Conservation (phyloP, 257 asterid species). For the Nicotiana otophora region DNA sequence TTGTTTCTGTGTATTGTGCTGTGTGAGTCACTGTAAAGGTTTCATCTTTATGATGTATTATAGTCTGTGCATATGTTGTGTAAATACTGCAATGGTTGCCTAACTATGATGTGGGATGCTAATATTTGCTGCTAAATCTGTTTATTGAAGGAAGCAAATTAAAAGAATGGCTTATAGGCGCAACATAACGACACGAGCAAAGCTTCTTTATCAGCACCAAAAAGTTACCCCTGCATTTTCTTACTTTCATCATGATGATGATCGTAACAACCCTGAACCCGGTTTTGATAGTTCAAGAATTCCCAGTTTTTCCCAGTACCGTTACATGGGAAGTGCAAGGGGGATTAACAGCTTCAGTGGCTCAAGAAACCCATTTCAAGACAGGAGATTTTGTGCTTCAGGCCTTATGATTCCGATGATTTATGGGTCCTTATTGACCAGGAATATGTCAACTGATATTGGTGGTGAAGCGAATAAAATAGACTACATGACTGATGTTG, state of each 20-base stretch:
- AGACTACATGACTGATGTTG: constrained; percentile 50
- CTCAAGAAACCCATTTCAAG: constrained; percentile 26
- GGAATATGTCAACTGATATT: constrained; percentile 58
- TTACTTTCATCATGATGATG: constrained; percentile 34
- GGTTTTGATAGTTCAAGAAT: constrained; percentile 15
- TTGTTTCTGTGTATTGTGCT: not conserved
- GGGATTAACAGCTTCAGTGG: constrained; percentile 24
- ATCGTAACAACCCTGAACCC: constrained; percentile 23
- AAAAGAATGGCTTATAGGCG: constrained; percentile 68
- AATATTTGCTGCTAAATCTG: not conserved
- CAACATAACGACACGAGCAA: constrained; percentile 53
- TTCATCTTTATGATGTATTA: not conserved
- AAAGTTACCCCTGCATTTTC: constrained; percentile 48
- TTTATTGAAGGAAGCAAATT: not conserved
- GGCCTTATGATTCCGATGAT: constrained; percentile 29
- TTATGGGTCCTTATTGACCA: constrained; percentile 28
- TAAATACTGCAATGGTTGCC: not conserved
- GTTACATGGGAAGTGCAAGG: constrained; percentile 19
- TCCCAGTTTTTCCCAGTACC: constrained; percentile 26
- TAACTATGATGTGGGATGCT: not conserved
- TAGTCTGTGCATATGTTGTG: not conserved
- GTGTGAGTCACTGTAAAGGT: not conserved
- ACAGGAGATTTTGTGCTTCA: constrained; percentile 27
- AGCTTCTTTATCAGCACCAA: constrained; percentile 64
- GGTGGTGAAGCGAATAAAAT: constrained; percentile 55